Base-by-base conservation (phyloP, 352 stramenopile species). In the Globisporangium lucens region DNA sequence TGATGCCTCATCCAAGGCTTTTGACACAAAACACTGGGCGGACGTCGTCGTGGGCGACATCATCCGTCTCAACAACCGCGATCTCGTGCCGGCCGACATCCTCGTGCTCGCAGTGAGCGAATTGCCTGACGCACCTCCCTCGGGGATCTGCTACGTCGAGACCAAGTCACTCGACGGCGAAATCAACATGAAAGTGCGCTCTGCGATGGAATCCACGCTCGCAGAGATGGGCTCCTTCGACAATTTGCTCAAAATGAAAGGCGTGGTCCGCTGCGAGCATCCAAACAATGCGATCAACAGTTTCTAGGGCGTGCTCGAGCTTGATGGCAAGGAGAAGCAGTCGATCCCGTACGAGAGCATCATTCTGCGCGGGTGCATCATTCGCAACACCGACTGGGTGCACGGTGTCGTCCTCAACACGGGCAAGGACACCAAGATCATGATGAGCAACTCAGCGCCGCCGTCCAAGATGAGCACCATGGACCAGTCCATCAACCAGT, bases 361-460 rank as follows among this genome's bases (percentile, higher is more conserved):
- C 10, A 85, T 99, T 35, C 68, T 99, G 27, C 89, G 96, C 47
- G 94, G 93, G 8, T 97, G 85, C 38, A 91, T 93, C 27, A 89
- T 99, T 27, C 85, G 91, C 7, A 99, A 98, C 74, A 98, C 93
- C 3, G 88, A 97, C 35, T 97, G 82, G 87, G 78, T 97, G 10
- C 81, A 95, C 43, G 95, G 93, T 7, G 59, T 98, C 13, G 96
- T 98, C 13, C 74, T 98, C 46, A 98, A 98, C 78, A 98, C 96
- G 9, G 95, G 95, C 55, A 83, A 83, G 55, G 93, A 98, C 62
- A 98, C 94, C 15, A 98, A 98, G 65, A 94, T 98, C 67, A 94
- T 94, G 83, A 89, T 90, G 79, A 96, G 82, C 71, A 92, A 90
- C 63, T 90, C 82, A 33, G 79, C 83, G 0, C 84, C 83, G 24